Evolutionary conservation across 2,329 filamentous ascomycete species (phyloP).

Genomic region (Xylaria sp.): DNA sequence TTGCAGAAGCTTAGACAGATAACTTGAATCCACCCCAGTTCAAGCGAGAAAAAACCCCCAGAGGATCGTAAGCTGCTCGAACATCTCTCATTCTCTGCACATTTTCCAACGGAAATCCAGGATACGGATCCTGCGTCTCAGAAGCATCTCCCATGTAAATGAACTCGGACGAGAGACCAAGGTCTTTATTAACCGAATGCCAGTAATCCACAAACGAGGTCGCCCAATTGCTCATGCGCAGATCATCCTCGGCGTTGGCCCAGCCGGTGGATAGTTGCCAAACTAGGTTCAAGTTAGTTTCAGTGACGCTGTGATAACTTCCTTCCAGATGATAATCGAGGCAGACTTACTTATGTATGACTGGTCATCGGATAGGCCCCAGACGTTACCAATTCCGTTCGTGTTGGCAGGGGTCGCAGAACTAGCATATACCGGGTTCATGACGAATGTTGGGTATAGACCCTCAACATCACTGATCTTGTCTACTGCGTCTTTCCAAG

Average conservation of each 20-base stretch:
- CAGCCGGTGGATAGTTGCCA: constrained; percentile 49
- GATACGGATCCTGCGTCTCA: constrained; percentile 46
- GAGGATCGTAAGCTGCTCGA: constrained; percentile 42
- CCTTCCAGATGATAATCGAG: background rate
- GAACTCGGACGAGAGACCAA: constrained; percentile 40
- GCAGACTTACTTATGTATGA: constrained; percentile 40
- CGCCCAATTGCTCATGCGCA: constrained; percentile 44
- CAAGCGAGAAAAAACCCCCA: constrained; percentile 39
- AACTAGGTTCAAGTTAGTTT: constrained; percentile 31
- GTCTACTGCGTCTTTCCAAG: constrained; percentile 44
- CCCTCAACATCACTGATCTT: constrained; percentile 44
- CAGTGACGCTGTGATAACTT: background rate
- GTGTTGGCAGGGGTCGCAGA: constrained; percentile 40
- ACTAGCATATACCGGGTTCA: constrained; percentile 40
- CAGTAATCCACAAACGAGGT: constrained; percentile 38
- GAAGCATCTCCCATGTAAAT: constrained; percentile 47
- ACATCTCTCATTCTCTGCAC: constrained; percentile 42
- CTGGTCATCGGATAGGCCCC: constrained; percentile 42
- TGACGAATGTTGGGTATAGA: constrained; percentile 46
- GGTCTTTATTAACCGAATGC: constrained; percentile 41
- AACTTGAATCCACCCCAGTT: constrained; percentile 46
- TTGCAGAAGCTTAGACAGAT: too few species aligned
- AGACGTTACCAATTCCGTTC: constrained; percentile 48
- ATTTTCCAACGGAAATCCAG: constrained; percentile 43
- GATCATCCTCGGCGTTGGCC: constrained; percentile 44